phyloP scores from a whole-genome alignment of 2,329 filamentous ascomycete species.

The Xylariaceae sp. region DNA sequence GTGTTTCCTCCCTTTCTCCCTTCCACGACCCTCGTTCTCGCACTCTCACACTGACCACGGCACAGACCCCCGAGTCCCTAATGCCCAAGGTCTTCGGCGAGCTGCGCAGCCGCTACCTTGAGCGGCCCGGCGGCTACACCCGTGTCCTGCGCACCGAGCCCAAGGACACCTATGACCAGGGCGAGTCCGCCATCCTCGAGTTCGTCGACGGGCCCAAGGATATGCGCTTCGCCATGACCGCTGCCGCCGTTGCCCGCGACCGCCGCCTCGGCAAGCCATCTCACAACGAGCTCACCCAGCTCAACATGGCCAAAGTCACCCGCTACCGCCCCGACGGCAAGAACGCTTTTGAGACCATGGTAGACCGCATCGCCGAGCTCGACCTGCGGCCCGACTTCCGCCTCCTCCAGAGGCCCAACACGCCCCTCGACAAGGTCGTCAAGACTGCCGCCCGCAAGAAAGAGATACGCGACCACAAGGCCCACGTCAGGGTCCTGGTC shows the following conservation, averaged over 20 bases:
- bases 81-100: conserved; percentile 86
- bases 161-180: conserved; percentile 78
- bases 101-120: conserved; percentile 72
- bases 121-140: conserved; percentile 87
- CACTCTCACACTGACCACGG: no score
- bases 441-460: no score
- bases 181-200: conserved; percentile 84
- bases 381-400: conserved; percentile 19
- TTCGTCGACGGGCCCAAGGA: conserved; percentile 92
- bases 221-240: conserved; percentile 91
- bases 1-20: not conserved
- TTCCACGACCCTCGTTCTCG: conserved; percentile 37
- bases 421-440: no score
- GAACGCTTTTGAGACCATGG: conserved; percentile 68
- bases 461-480: no score
- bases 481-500: no score
- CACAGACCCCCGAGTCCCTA: conserved; percentile 55
- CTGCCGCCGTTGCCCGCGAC: conserved; percentile 71
- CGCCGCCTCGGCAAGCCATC: conserved; percentile 46
- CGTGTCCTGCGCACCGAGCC: conserved; percentile 90
- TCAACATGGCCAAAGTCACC: conserved; percentile 82
- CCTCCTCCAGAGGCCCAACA: no score
- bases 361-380: conserved; percentile 39
- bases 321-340: conserved; percentile 55
- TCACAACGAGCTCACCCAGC: conserved; percentile 66